Conservation (phyloP, 1,139 yeast species). For the Komagataea norvegica region DNA sequence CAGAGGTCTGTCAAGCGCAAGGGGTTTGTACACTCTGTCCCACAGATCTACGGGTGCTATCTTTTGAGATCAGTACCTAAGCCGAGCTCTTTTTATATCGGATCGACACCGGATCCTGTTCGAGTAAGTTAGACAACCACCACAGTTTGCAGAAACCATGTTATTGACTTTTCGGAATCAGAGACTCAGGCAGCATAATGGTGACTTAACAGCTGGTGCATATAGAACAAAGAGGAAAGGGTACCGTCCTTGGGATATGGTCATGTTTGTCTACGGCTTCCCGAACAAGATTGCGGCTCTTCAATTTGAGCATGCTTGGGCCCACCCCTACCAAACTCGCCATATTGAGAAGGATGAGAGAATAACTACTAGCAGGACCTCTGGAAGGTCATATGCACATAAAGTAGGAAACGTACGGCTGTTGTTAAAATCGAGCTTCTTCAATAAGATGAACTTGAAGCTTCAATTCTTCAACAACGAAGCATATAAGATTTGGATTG, state of each 20-base stretch:
- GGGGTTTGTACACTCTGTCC: conserved; percentile 15
- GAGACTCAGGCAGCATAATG: conserved; percentile 74
- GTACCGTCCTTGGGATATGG: conserved; percentile 71
- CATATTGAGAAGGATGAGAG: conserved; percentile 40
- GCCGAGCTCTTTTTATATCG: conserved; percentile 59
- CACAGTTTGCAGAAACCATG: not conserved
- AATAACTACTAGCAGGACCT: conserved; percentile 30
- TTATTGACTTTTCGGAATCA: conserved; percentile 8
- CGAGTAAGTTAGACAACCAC: conserved; percentile 28
- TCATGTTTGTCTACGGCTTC: conserved; percentile 59
- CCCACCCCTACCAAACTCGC: conserved; percentile 62
- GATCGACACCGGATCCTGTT: conserved; percentile 72
- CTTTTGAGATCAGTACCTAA: conserved; percentile 54
- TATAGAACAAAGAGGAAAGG: conserved; percentile 52
- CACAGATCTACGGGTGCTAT: conserved; percentile 61
- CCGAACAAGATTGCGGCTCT: conserved; percentile 68
- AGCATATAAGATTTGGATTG: conserved; percentile 29
- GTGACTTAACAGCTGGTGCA: conserved; percentile 57
- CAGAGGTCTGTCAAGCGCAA: conserved; percentile 4
- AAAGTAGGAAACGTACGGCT: conserved; percentile 49
- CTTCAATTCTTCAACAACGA: conserved; percentile 37
- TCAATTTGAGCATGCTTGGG: conserved; percentile 75
- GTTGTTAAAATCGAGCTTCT: conserved; percentile 40
- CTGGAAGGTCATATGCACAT: conserved; percentile 41
- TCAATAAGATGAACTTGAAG: conserved; percentile 38